phyloP scores from a whole-genome alignment of 225 moss, liverwort and hornwort genomes.

The Physcomitrium patens region DNA sequence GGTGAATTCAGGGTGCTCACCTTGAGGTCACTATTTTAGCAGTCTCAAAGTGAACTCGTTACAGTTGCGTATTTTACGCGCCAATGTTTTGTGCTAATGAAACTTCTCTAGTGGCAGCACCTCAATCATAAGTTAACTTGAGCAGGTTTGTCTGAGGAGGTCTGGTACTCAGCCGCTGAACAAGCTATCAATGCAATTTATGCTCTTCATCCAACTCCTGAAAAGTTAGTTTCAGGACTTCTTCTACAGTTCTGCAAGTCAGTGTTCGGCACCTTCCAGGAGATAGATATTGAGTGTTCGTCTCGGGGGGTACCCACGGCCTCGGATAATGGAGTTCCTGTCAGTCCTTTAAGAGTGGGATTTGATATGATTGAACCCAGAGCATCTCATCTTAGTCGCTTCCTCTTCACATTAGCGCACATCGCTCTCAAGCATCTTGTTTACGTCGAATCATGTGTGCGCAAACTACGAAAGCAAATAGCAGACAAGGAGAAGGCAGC shows the following conservation, averaged over 20 bases:
- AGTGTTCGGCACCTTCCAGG: slow-evolving; percentile 33
- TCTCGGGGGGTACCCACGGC: background rate
- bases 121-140: background rate
- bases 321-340: background rate
- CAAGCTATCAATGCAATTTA: slow-evolving; percentile 71
- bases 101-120: background rate
- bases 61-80: background rate
- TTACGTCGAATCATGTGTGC: slow-evolving; percentile 57
- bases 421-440: slow-evolving; percentile 71
- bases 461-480: slow-evolving; percentile 54
- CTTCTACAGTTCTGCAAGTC: slow-evolving; percentile 43
- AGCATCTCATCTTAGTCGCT: slow-evolving; percentile 43
- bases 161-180: slow-evolving; percentile 72
- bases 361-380: background rate
- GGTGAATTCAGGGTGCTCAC: slow-evolving; percentile 1
- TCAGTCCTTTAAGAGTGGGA: slow-evolving; percentile 15
- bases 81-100: background rate
- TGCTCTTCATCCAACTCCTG: slow-evolving; percentile 70
- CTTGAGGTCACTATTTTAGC: background rate
- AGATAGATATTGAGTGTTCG: background rate
- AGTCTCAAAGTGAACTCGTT: background rate
- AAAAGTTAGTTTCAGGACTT: slow-evolving; percentile 47
- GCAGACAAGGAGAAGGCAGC: slow-evolving; percentile 46
- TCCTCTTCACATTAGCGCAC: slow-evolving; percentile 65
- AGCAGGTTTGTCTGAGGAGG: slow-evolving; percentile 56